Conservation (phyloP, 176 grass and related monocot species). For the Alloteropsis semialata region DNA sequence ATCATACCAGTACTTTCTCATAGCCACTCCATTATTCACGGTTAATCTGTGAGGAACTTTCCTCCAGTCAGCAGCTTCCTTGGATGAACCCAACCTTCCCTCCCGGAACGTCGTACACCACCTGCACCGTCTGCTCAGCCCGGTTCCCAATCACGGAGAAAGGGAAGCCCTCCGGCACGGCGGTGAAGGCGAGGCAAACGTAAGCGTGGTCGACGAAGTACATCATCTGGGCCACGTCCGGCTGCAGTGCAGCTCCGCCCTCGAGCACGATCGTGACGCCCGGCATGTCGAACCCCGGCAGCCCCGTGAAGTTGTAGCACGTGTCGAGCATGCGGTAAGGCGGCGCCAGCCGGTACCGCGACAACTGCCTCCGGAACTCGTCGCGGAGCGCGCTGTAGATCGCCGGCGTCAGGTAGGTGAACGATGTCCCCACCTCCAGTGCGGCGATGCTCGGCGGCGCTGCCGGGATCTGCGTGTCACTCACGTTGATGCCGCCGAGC, state of each 20-base stretch:
- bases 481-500: conserved; percentile 31
- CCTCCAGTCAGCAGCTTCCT: not conserved
- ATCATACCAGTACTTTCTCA: too few species aligned
- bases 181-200: too few species aligned
- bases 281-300: not conserved
- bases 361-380: conserved; percentile 21
- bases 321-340: not conserved
- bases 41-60: too few species aligned
- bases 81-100: conserved; percentile 34
- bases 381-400: conserved; percentile 20
- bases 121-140: not conserved
- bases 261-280: too few species aligned
- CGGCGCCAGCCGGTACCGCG: not conserved
- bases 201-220: too few species aligned
- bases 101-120: conserved; percentile 45
- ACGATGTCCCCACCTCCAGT: too few species aligned
- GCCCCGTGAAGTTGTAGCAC: not conserved
- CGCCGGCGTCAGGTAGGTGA: too few species aligned
- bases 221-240: too few species aligned
- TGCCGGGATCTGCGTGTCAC: not conserved
- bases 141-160: too few species aligned
- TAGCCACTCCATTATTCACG: too few species aligned
- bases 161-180: too few species aligned
- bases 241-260: too few species aligned
- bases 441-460: not conserved